A percentile compares a stretch with the other conserved stretches of the same genome.
phyloP scores from a whole-genome alignment of 805 yeast genomes.

The Metschnikowia lunata region DNA sequence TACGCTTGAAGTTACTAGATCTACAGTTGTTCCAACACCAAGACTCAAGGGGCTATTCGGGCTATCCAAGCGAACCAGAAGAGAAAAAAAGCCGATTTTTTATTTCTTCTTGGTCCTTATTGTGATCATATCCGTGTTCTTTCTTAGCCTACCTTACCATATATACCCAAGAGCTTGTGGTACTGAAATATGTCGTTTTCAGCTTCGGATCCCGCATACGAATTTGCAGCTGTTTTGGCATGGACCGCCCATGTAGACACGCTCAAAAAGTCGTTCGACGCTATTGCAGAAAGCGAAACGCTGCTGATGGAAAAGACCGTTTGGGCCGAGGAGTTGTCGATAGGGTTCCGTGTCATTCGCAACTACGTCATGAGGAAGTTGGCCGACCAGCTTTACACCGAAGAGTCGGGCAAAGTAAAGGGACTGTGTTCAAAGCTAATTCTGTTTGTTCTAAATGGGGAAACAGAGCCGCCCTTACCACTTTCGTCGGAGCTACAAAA shows the following conservation, averaged over 20 bases:
- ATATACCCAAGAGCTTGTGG: not conserved
- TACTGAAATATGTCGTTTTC: not conserved
- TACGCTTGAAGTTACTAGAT: no score
- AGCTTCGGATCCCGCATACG: constrained; percentile 1
- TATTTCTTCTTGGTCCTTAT: no score
- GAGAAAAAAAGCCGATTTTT: no score
- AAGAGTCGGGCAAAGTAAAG: not conserved
- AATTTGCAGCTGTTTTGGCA: constrained; percentile 26
- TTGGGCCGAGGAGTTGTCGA: constrained; percentile 19
- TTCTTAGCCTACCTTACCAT: no score
- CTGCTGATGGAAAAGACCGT: constrained; percentile 19
- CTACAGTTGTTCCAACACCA: no score
- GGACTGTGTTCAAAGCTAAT: not conserved
- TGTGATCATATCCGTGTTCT: no score
- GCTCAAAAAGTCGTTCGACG: constrained; percentile 9
- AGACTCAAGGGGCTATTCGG: no score
- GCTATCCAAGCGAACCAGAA: no score
- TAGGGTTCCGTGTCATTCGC: constrained; percentile 15
- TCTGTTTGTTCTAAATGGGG: not conserved
- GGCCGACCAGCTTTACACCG: constrained; percentile 10
- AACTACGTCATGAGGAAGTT: constrained; percentile 10
- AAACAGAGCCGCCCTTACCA: not conserved
- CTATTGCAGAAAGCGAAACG: constrained; percentile 8
- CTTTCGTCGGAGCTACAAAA: not conserved
- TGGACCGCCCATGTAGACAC: constrained; percentile 20